phyloP scores from a whole-genome alignment of 2,329 filamentous ascomycete genomes.

The Nemania sp. region DNA sequence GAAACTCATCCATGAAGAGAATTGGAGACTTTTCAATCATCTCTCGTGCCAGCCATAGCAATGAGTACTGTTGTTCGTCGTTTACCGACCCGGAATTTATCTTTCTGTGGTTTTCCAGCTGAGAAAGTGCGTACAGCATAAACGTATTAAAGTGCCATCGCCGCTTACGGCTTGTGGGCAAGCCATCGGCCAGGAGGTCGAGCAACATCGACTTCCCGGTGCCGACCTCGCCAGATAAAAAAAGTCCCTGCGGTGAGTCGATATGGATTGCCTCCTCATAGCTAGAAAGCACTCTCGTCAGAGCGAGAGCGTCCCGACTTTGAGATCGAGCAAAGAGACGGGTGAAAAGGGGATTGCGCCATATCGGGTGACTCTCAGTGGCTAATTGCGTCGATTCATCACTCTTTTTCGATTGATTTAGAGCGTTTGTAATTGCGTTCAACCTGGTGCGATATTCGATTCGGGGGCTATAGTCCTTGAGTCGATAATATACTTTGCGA shows the following conservation, averaged over 20 bases:
- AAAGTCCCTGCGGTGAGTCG: constrained; percentile 72
- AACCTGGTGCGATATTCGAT: constrained; percentile 69
- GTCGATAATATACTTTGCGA: constrained; percentile 72
- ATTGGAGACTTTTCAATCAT: constrained; percentile 75
- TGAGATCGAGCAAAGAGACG: constrained; percentile 61
- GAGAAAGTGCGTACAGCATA: constrained; percentile 76
- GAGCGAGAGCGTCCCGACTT: constrained; percentile 60
- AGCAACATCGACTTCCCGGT: constrained; percentile 86
- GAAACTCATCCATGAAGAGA: constrained; percentile 81
- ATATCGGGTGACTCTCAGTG: constrained; percentile 56
- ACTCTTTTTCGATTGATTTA: constrained; percentile 43
- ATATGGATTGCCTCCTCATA: constrained; percentile 73
- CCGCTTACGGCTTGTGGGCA: constrained; percentile 73
- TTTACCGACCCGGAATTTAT: constrained; percentile 30
- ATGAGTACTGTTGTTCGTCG: constrained; percentile 61
- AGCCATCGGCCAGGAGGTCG: constrained; percentile 75
- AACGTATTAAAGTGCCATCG: constrained; percentile 86
- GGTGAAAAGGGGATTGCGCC: constrained; percentile 61
- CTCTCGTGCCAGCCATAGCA: constrained; percentile 75
- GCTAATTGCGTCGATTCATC: constrained; percentile 49
- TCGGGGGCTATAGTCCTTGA: constrained; percentile 79
- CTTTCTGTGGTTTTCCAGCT: constrained; percentile 67
- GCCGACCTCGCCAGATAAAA: constrained; percentile 80
- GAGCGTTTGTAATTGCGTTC: constrained; percentile 57
- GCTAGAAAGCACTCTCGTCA: constrained; percentile 69